phyloP scores from a whole-genome alignment of 345 rosid species.

The Eucalyptus sp. region DNA sequence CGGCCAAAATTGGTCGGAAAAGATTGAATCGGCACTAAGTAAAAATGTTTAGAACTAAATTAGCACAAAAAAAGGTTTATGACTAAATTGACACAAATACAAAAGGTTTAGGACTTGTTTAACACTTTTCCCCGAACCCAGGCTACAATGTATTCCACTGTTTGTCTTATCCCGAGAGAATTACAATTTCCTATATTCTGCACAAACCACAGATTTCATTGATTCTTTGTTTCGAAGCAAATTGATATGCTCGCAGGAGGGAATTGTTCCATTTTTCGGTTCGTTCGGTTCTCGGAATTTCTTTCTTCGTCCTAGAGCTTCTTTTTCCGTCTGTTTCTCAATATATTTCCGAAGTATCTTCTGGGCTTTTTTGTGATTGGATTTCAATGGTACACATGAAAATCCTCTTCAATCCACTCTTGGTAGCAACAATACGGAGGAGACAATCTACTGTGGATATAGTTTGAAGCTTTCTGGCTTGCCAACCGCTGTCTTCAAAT shows the following conservation, averaged over 20 bases:
- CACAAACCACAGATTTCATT: neutral
- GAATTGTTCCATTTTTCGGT: too few species aligned
- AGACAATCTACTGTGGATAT: neutral
- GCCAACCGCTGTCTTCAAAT: neutral
- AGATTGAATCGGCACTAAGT: too few species aligned
- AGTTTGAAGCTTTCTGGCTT: neutral
- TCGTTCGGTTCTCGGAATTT: too few species aligned
- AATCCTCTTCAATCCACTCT: neutral
- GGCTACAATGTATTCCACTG: too few species aligned
- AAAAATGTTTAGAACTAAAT: too few species aligned
- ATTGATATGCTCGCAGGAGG: too few species aligned
- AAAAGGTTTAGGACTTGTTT: too few species aligned
- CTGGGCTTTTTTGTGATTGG: neutral
- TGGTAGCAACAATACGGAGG: neutral
- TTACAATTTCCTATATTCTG: neutral
- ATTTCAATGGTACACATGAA: neutral
- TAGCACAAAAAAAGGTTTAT: too few species aligned
- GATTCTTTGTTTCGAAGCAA: neutral
- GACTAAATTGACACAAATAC: too few species aligned
- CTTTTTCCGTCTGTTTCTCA: neutral
- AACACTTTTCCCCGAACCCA: too few species aligned
- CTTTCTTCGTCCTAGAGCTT: neutral
- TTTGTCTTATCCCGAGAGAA: neutral
- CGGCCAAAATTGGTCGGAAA: too few species aligned
- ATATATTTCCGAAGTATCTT: neutral